phyloP scores from a whole-genome alignment of 176 grass and related monocot species.

The Oryza longistaminata region DNA sequence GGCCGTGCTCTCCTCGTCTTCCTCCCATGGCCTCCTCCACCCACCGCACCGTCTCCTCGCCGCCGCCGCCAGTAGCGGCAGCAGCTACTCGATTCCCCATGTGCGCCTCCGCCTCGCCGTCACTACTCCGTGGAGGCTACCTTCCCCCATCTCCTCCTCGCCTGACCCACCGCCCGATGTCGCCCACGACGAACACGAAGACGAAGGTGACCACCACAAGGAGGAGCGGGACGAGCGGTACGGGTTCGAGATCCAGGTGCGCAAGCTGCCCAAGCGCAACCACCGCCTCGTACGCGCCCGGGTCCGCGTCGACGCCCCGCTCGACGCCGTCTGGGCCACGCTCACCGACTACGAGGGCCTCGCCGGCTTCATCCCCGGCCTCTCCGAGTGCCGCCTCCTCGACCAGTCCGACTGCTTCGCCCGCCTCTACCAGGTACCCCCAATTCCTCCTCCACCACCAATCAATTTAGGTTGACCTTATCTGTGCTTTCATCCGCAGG shows the following conservation, averaged over 20 bases:
- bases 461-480: not conserved
- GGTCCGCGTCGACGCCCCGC: constrained; percentile 54
- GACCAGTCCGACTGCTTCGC: constrained; percentile 46
- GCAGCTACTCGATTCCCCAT: not conserved
- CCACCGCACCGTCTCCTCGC: not conserved
- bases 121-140: not conserved
- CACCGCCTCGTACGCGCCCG: constrained; percentile 47
- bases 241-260: constrained; percentile 65
- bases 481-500: constrained; percentile 24
- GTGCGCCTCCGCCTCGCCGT: not conserved
- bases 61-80: not conserved
- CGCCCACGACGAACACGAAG: not conserved
- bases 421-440: constrained; percentile 64
- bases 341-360: constrained; percentile 89
- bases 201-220: not conserved
- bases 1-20: not conserved
- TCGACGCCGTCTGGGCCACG: constrained; percentile 75
- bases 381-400: constrained; percentile 77
- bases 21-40: constrained; percentile 4
- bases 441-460: constrained; percentile 3
- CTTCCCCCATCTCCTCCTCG: not conserved
- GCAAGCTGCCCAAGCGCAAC: constrained; percentile 58
- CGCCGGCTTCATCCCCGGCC: constrained; percentile 76
- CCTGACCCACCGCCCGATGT: constrained; percentile 15
- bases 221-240: constrained; percentile 9